Percentiles rank a stretch among this genome's conserved stretches.
These are phyloP conservation scores for Pseudogymnoascus verrucosus DNA, from an alignment of 2,329 filamentous ascomycete species.

Conservation along the genomic window DNA sequence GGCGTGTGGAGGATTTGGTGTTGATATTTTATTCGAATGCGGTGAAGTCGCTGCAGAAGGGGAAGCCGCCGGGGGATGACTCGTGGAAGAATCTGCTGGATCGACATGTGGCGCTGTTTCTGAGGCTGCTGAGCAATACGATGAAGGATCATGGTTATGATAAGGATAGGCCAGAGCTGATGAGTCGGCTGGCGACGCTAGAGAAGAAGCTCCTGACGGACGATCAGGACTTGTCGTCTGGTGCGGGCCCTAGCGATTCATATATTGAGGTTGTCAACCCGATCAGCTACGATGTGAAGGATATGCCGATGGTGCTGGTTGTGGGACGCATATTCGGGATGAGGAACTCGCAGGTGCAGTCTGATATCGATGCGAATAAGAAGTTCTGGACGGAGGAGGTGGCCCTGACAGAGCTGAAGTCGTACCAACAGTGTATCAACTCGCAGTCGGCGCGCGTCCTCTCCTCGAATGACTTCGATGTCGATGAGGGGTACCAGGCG, in stretches of 20 bases:
- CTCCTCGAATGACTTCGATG: conserved; percentile 77
- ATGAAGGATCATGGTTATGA: conserved; percentile 79
- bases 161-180: conserved; percentile 76
- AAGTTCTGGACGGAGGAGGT: conserved; percentile 84
- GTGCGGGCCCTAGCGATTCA: conserved; percentile 49
- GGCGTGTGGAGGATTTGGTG: conserved; percentile 83
- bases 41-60: conserved; percentile 79
- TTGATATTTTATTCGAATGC: conserved; percentile 95
- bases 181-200: conserved; percentile 67
- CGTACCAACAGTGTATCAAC: conserved; percentile 83
- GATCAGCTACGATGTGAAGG: conserved; percentile 85
- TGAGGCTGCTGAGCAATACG: conserved; percentile 73
- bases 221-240: conserved; percentile 56
- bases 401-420: conserved; percentile 83
- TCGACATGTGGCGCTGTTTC: conserved; percentile 88
- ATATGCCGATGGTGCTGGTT: conserved; percentile 87
- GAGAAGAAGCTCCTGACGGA: conserved; percentile 67
- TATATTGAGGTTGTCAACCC: conserved; percentile 77
- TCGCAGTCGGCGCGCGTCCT: conserved; percentile 66
- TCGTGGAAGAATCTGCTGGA: conserved; percentile 92
- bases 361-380: conserved; percentile 76
- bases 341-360: conserved; percentile 70
- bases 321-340: conserved; percentile 83
- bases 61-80: conserved; percentile 70
- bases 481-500: conserved; percentile 75